Evolutionary conservation across 768 basidiomycete species (phyloP), one percentile per base, ranked within the genome.

Genomic region (Kwoniella dendrophila): DNA sequence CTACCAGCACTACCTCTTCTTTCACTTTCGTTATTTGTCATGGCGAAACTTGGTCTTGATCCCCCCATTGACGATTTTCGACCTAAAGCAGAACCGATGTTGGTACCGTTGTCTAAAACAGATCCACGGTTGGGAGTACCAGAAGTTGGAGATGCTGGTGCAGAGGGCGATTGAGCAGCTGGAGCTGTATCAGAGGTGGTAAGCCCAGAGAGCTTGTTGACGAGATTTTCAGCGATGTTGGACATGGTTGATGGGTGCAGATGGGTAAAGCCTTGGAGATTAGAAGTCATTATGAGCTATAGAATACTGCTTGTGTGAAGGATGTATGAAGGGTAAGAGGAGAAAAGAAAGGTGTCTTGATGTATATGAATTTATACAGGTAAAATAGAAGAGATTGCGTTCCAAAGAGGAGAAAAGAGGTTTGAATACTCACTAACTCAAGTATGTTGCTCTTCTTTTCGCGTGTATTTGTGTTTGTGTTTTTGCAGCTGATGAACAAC

Each of bases 51-150:
- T 3, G 45, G 24, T 16, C 51, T 59, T 20, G 44, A 10, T 8
- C 43, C 55, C 24, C 56, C 56, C 11, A 68, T 24, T 14, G 65
- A 68, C 3, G 71, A 53, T 38, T 72, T 75, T 6, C 73, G 29
- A n/a, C 73, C 73, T 12, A 59, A 54, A 18, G 58, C 57, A 12
- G 62, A 62, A 14, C 73, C 73, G 27, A 72, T 54, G 48, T 75
- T 75, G 56, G 73, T 75, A 1, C 73, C 73, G 50, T 75, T 75
- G 38, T 75, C 73, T 18, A 65, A 44, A 5, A 75, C 73, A 1
- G 50, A 51, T 33, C 61, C 59, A 6, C 48, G 34, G 44, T 45
- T 44, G 14, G 53, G 53, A 27, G 0, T 56, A 6, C 36, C 45
- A 2, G 43, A 32, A 44, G 51, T 54, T 14, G 60, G 60, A 1